Conservation (phyloP, 108 stramenopile species). For the Cylindrotheca fusiformis region DNA sequence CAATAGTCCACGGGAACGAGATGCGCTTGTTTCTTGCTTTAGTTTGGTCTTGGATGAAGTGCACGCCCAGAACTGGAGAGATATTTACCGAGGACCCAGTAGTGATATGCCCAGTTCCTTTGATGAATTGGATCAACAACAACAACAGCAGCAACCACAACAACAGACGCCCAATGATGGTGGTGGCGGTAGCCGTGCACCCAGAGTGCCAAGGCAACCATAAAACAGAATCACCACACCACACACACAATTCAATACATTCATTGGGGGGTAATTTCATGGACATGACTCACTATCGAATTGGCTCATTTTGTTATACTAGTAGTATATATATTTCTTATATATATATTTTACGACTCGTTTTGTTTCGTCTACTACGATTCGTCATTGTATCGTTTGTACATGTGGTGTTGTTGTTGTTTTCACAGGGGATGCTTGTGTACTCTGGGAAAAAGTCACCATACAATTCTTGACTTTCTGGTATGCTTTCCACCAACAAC, state of each 20-base stretch:
- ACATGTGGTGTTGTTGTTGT: no score
- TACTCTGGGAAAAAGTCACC: no score
- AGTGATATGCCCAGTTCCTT: conserved; percentile 85
- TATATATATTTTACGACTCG: no score
- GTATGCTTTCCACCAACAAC: no score
- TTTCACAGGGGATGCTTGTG: no score
- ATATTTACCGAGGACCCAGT: conserved; percentile 81
- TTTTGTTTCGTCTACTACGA: no score
- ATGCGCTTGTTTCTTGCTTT: conserved; percentile 83
- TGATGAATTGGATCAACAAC: conserved; percentile 63
- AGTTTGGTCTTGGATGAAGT: conserved; percentile 83
- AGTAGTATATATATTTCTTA: no score
- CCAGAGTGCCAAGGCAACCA: conserved; percentile 3
- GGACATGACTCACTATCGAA: no score
- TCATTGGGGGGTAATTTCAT: not conserved
- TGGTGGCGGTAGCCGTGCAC: not conserved
- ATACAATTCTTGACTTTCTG: no score
- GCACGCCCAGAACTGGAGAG: conserved; percentile 88
- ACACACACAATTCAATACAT: not conserved
- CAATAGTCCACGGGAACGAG: conserved; percentile 71
- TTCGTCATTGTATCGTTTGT: no score
- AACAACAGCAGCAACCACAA: conserved; percentile 14
- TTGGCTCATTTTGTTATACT: no score
- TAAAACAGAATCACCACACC: not conserved
- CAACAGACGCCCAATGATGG: no score